phyloP scores from a whole-genome alignment of 306 rosid species.

The Quercus ilex region DNA sequence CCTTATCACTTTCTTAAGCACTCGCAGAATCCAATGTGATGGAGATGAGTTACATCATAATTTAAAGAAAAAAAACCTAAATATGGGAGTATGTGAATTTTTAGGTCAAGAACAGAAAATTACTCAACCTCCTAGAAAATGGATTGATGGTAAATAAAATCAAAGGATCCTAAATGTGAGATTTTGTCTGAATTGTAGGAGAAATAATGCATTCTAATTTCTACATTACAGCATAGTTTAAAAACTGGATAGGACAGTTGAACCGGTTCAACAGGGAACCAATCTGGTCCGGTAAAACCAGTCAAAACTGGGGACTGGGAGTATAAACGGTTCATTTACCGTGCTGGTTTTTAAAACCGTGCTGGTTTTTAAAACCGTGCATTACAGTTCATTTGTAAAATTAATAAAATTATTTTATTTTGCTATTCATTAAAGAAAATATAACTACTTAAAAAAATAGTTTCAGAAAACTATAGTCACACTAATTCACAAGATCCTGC shows the following conservation, averaged over 20 bases:
- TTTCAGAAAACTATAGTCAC: background rate
- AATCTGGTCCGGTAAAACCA: too few relatives aligned
- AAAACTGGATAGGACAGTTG: too few relatives aligned
- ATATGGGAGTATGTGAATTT: background rate
- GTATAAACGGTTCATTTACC: too few relatives aligned
- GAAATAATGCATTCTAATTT: background rate
- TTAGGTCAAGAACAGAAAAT: background rate
- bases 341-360: too few relatives aligned
- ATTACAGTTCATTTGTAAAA: background rate
- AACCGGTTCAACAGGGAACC: too few relatives aligned
- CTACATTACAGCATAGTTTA: too few relatives aligned
- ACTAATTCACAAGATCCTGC: background rate
- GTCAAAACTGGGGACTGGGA: too few relatives aligned
- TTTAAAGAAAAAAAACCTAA: background rate
- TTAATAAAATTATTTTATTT: background rate
- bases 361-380: too few relatives aligned
- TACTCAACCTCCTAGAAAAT: background rate
- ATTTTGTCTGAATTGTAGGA: background rate
- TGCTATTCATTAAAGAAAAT: background rate
- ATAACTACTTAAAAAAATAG: background rate
- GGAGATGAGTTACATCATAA: background rate
- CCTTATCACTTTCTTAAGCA: background rate
- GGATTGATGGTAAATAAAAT: background rate
- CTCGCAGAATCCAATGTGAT: background rate
- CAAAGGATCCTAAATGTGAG: background rate